phyloP scores from a whole-genome alignment of 495 filamentous ascomycete genomes.

The Annulohypoxylon nitens region DNA sequence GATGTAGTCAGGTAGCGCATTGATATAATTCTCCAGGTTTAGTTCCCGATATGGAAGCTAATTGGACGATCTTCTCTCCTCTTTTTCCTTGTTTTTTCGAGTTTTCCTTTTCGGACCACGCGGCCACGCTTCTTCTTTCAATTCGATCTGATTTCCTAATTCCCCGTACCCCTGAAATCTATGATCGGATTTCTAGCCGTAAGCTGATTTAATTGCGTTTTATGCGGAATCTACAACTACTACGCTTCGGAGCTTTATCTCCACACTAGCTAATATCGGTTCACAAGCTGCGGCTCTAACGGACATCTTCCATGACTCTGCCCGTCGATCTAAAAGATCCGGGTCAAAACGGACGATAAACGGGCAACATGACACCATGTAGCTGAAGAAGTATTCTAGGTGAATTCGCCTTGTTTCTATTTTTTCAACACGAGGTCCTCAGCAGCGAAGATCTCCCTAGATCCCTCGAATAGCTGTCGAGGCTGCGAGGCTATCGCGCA shows the following conservation, averaged over 20 bases:
- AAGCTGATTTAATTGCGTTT: conserved; percentile 36
- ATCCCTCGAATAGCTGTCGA: conserved; percentile 38
- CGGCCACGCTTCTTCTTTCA: conserved; percentile 28
- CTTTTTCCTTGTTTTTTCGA: conserved; percentile 32
- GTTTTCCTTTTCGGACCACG: conserved; percentile 22
- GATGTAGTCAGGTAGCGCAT: conserved; percentile 32
- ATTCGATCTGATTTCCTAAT: conserved; percentile 24
- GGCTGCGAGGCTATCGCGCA: conserved; percentile 34
- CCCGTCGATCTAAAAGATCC: background rate
- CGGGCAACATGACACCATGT: background rate
- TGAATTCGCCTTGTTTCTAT: conserved; percentile 33
- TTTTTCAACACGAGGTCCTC: conserved; percentile 44
- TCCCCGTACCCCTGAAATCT: conserved; percentile 35
- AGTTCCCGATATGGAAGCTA: conserved; percentile 24
- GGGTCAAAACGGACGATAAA: background rate
- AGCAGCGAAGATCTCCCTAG: conserved; percentile 34
- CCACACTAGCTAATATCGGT: conserved; percentile 9
- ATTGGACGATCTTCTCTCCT: conserved; percentile 22
- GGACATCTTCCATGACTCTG: conserved; percentile 9
- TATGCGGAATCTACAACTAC: conserved; percentile 22
- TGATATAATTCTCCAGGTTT: conserved; percentile 28
- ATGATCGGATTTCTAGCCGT: conserved; percentile 12
- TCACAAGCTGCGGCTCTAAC: conserved; percentile 24
- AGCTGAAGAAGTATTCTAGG: conserved; percentile 27
- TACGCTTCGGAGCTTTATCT: conserved; percentile 19